A percentile compares a stretch with the other conserved stretches of the same genome.
Evolutionary conservation across 257 asterid species (phyloP).

Genomic region (Rhazya stricta): DNA sequence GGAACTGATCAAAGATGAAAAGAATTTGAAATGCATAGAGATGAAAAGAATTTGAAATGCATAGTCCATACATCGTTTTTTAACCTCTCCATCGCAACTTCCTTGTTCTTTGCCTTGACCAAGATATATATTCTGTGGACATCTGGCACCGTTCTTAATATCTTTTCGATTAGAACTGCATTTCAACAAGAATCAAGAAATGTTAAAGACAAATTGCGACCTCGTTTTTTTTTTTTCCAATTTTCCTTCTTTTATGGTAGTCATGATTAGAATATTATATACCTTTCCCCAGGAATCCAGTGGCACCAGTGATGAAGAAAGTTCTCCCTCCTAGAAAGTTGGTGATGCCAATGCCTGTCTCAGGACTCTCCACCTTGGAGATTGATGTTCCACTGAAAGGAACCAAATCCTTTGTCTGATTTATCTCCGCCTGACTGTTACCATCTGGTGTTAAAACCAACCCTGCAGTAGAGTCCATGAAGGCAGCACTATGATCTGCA

Average conservation of each 20-base stretch:
- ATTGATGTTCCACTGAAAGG: constrained; percentile 19
- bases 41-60: no score
- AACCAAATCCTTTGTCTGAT: constrained; percentile 38
- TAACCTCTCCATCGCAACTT: constrained; percentile 62
- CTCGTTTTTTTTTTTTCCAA: no score
- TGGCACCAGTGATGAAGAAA: constrained; percentile 60
- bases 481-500: constrained; percentile 33
- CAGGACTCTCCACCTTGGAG: constrained; percentile 26
- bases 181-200: constrained; percentile 1
- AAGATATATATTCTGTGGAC: constrained; percentile 62
- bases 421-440: constrained; percentile 22
- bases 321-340: constrained; percentile 44
- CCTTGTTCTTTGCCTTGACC: constrained; percentile 76
- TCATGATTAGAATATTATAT: background rate
- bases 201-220: background rate
- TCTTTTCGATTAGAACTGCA: constrained; percentile 85
- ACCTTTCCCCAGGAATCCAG: constrained; percentile 76
- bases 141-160: constrained; percentile 80
- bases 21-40: background rate
- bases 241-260: background rate
- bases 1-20: background rate
- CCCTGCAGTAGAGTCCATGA: constrained; percentile 30
- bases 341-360: constrained; percentile 49
- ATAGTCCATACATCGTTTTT: constrained; percentile 58
- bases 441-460: constrained; percentile 16